A percentile compares a stretch with the other conserved stretches of the same genome.
These are phyloP conservation scores for Tolypocladium pustulatum DNA, from an alignment of 2,329 filamentous ascomycete species.

Conservation along the genomic window DNA sequence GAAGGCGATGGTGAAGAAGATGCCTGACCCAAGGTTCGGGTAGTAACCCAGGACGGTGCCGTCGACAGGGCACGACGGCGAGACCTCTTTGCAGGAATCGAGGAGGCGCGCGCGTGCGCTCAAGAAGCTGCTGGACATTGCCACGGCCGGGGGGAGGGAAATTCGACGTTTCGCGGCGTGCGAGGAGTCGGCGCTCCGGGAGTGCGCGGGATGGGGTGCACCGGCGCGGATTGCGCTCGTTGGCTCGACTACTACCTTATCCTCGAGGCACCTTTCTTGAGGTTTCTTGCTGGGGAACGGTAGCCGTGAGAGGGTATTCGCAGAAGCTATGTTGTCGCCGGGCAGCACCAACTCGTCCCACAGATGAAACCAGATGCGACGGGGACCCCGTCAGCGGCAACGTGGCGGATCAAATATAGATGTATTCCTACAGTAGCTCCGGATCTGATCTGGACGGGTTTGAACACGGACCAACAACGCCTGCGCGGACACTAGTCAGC, in stretches of 20 bases:
- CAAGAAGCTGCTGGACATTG: constrained; percentile 7
- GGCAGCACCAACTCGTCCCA: neutral
- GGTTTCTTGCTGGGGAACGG: neutral
- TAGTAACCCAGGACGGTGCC: constrained; percentile 45
- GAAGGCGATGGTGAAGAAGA: constrained; percentile 42
- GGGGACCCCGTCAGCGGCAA: neutral
- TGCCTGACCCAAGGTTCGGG: constrained; percentile 44
- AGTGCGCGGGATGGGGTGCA: neutral
- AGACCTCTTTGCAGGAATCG: constrained; percentile 23
- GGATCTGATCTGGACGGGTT: neutral
- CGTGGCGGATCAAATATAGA: neutral
- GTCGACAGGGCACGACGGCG: constrained; percentile 35
- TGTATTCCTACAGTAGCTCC: neutral
- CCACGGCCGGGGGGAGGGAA: neutral
- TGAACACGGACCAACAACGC: neutral
- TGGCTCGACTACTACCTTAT: neutral
- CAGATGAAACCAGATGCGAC: neutral
- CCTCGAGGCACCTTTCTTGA: neutral
- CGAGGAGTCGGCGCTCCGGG: no score
- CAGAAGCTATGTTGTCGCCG: neutral
- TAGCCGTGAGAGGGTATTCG: neutral
- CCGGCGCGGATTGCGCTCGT: neutral
- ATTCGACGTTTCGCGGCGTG: no score
- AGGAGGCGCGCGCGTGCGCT: constrained; percentile 3
- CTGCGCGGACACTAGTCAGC: neutral